Percentiles rank a stretch among this genome's conserved stretches.
Conservation (phyloP, 306 rosid genomes). For the Acmispon strigosus region DNA sequence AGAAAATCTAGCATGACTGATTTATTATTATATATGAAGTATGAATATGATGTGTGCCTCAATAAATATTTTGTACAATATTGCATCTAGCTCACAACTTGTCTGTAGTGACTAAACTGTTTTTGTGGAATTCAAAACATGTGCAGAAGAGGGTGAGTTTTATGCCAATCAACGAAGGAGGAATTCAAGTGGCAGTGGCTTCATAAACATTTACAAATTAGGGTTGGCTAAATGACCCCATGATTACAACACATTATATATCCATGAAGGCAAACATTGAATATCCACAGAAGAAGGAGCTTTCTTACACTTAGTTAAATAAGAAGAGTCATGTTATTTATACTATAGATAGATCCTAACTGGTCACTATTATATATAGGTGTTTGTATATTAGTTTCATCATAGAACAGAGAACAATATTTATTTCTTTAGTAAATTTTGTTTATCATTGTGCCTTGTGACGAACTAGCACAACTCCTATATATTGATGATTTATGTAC, state of each 20-base stretch:
- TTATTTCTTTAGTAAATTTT: background rate
- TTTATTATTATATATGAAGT: background rate
- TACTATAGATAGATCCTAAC: background rate
- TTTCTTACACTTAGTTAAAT: constrained; percentile 8
- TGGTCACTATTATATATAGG: background rate
- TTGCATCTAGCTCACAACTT: background rate
- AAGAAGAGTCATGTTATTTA: constrained; percentile 24
- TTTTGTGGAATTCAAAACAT: background rate
- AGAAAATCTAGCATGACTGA: background rate
- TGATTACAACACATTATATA: too few species aligned
- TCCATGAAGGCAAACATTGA: too few species aligned
- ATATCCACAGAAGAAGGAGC: background rate
- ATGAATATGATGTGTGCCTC: background rate
- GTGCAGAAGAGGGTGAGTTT: constrained; percentile 93
- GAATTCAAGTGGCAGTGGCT: constrained; percentile 56
- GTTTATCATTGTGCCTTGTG: background rate
- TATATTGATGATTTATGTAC: background rate
- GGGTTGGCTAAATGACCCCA: too few species aligned
- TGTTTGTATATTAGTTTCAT: constrained; percentile 1
- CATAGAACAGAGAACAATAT: background rate
- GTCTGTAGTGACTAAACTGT: background rate
- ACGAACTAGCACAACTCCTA: too few species aligned
- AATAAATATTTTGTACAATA: background rate
- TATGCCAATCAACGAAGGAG: constrained; percentile 47
- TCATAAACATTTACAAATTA: constrained; percentile 12